A percentile compares a stretch with the other conserved stretches of the same genome.
Conservation (phyloP, 129 eudicot species). For the Chrysanthemum lavandulifolium region DNA sequence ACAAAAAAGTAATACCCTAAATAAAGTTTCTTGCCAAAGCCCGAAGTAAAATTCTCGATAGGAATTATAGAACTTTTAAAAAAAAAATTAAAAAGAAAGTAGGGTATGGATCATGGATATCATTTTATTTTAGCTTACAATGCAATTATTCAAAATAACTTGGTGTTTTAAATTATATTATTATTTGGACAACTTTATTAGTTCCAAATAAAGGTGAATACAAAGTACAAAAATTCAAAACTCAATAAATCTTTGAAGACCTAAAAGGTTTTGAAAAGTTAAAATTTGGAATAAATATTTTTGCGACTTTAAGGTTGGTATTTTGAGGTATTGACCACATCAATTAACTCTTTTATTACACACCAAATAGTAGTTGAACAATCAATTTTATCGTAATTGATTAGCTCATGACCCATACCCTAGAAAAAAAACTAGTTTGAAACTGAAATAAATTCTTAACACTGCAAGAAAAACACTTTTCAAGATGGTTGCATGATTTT, state of each 20-base stretch:
- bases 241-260: conserved; percentile 28
- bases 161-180: not conserved
- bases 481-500: conserved; percentile 19
- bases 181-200: conserved; percentile 3
- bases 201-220: conserved; percentile 18
- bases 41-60: no score
- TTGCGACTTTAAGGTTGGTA: conserved; percentile 32
- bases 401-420: conserved; percentile 22
- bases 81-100: no score
- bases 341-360: conserved; percentile 30
- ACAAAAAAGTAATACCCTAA: no score
- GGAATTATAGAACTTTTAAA: no score
- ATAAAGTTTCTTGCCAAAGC: no score
- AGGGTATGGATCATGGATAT: no score
- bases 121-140: no score
- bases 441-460: not conserved
- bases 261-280: conserved; percentile 29
- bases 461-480: not conserved
- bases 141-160: no score
- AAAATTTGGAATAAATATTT: conserved; percentile 24
- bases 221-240: conserved; percentile 11
- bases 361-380: conserved; percentile 41
- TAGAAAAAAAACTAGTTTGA: not conserved
- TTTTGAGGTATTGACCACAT: conserved; percentile 28
- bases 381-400: conserved; percentile 36